Evolutionary conservation across 1,139 yeast genomes (phyloP), one percentile per base, ranked within the genome.

Genomic region (Kodamaea anthophila): DNA sequence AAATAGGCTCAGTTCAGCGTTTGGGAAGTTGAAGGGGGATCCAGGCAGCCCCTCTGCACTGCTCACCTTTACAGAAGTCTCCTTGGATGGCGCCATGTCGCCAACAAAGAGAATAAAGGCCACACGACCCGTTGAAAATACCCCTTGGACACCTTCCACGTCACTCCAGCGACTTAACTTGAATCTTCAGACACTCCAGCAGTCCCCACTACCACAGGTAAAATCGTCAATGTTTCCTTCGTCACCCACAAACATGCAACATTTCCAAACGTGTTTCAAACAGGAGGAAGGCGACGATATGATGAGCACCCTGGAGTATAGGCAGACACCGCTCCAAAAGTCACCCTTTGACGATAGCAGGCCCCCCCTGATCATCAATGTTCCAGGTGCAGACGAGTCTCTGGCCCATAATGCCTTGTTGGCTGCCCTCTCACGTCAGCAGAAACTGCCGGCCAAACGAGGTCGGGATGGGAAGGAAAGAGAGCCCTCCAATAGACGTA

Each of bases 391-490:
- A 1, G 63, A 61, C 29, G 68, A 60, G 37, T 45, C 60, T 10
- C 61, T 67, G 41, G 71, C 71, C 5, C 71, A 65, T 34, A 55
- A 54, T 37, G 72, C 71, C 3, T 49, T 65, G 26, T 46, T 62
- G 40, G 69, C 70, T 2, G 66, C 71, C 1, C 44, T 64, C 23
- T 49, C 55, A 7, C 40, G 66, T 28, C 61, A 55, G 32, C 25
- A 29, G 25, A 28, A 24, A 18, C 30, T 26, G 32, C 32, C 30
- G 9, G 18, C 21, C 18, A 18, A 28, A n/a, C 22, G 20, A 8
- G 19, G 16, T 12, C 21, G 29, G 4, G 20, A 16, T 15, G 24
- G 28, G 5, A 10, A 19, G 21, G 28, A 27, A 6, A n/a, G 21
- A 23, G 28, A 26, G 10, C 24, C 23, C 23, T 16, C 20, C 11